Conservation (phyloP, 2,329 filamentous ascomycete species). For the Colletotrichum acutatum region DNA sequence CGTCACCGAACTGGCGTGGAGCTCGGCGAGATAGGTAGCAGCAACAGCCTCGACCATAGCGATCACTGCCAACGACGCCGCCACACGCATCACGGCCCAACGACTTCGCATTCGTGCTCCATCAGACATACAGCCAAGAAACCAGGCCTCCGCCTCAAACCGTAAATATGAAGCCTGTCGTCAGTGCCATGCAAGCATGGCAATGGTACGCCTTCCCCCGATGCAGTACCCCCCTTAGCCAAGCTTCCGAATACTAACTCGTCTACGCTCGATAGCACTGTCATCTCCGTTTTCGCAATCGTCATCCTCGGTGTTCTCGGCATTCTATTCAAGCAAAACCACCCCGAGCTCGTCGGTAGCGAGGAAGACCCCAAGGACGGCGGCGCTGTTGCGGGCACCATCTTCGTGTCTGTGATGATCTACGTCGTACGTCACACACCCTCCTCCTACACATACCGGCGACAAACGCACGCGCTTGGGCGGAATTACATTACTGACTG, state of each 20-base stretch:
- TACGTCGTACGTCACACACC: slow-evolving; percentile 76
- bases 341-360: slow-evolving; percentile 86
- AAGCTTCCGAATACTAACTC: background rate
- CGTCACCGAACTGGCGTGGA: slow-evolving; percentile 29
- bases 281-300: slow-evolving; percentile 75
- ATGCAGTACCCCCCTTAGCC: background rate
- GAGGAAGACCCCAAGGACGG: slow-evolving; percentile 78
- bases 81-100: slow-evolving; percentile 26
- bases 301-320: slow-evolving; percentile 73
- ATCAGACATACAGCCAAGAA: background rate
- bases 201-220: slow-evolving; percentile 76
- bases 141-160: slow-evolving; percentile 17
- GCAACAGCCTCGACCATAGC: slow-evolving; percentile 23
- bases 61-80: slow-evolving; percentile 5
- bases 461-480: too few relatives aligned
- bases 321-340: slow-evolving; percentile 79
- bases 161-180: slow-evolving; percentile 89
- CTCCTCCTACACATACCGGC: background rate
- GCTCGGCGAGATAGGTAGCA: slow-evolving; percentile 21
- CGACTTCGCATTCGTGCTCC: slow-evolving; percentile 22
- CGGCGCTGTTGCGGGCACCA: slow-evolving; percentile 81
- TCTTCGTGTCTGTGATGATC: slow-evolving; percentile 89
- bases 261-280: slow-evolving; percentile 66
- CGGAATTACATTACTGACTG: background rate
- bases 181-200: slow-evolving; percentile 93